Evolutionary conservation across 2,329 filamentous ascomycete genomes (phyloP), one percentile per base, ranked within the genome.

Genomic region (Paraconiothyrium sp.): DNA sequence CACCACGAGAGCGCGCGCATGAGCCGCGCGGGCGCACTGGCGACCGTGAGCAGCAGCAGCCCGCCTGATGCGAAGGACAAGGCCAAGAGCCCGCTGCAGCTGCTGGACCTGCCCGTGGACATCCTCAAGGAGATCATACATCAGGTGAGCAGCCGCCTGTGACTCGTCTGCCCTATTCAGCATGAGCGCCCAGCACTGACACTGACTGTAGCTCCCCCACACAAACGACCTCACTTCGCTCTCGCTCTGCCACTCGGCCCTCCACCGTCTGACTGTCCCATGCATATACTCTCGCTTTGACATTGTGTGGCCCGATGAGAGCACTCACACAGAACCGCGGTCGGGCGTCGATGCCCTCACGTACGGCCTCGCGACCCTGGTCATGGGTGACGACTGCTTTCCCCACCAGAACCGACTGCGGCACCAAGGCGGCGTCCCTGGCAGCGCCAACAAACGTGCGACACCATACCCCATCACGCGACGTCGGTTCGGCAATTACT

Each of bases 201-300:
- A 35, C 37, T 32, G 20, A 49, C 58, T 41, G 60, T 72, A 93
- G 91, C 85, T 94, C 57, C 92, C 89, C 4, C 89, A 93, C 73
- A 93, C 91, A 5, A 94, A 93, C 76, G 92, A 95, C 76, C 83
- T 95, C 63, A 92, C 90, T 0, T 89, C 91, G 14, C 84, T 95
- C 44, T 91, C 92, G 14, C 83, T 93, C 61, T 91, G 91, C 47
- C 92, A 93, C 79, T 93, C 92, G 14, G 89, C 89, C 32, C 85
- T 96, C 13, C 91, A 95, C 79, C 84, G 85, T 47, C 85, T 95
- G 58, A 88, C 91, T 0, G 89, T 92, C 27, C 92, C 92, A 20
- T 88, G 90, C 70, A 93, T 95, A 67, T 95, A 95, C 80, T 91
- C 90, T 20, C 88, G 91, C 62, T 95, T 95, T 78, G 92, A 95